Base-by-base conservation (phyloP, 179 eudicot species). In the Beta lomatogona region DNA sequence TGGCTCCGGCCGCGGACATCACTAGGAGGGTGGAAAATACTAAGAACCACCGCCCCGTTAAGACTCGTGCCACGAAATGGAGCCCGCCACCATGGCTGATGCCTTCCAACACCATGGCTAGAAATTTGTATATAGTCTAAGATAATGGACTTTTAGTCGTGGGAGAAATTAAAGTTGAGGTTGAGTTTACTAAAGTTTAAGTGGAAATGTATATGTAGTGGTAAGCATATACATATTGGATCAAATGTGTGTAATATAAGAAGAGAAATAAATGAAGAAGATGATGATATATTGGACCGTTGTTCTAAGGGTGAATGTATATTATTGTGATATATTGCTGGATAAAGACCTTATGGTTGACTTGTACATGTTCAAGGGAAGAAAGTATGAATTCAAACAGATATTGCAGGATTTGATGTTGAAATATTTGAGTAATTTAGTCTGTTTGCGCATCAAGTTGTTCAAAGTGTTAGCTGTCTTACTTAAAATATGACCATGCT, bases 21-120 rank as follows among this genome's bases (percentile, higher is more conserved):
- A 88, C 85, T 25, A 88, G 73, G 1, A 88, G 70, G 45, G 88
- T 81, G 25, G 80, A 81, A 25, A 88, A 82, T 61, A 88, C 88
- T 86, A 88, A 79, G 88, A 88, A 88, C 90, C 90, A 88, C 54
- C 87, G 15, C 21, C 90, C 90, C 4, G 19, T 82, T n/a, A 88
- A 6, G 25, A 82, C 85, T 22, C 73, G 85, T 12, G 44, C 15
- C 68, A 61, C 59, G 15, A 83, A 83, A 58, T 25, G n/a, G 10
- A 44, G 19, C 64, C 46, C 25, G 14, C 25, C 73, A 44, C 80
- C 80, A 2, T 28, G 60, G 1, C 45, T 36, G 63, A 68, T n/a
- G 21, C 83, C 83, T 12, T 18, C 71, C 6, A 68, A 71, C 48
- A 15, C 77, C 86, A 75, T 75, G 71, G 79, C 78, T 74, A 19